Conservation (phyloP, 2,329 filamentous ascomycete species). For the Thielaviopsis populi region DNA sequence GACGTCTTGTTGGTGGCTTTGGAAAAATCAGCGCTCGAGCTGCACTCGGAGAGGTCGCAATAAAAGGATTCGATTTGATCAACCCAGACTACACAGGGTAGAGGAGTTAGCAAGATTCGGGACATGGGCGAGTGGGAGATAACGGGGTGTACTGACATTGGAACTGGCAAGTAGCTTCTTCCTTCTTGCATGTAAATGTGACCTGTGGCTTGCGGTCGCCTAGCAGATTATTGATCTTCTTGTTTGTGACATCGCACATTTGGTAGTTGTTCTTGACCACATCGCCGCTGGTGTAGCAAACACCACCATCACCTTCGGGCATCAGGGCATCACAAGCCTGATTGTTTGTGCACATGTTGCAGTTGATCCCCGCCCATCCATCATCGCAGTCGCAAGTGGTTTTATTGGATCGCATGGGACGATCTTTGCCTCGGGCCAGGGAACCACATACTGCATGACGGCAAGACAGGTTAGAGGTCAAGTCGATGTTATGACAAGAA, state of each 20-base stretch:
- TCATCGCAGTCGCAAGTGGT: constrained; percentile 72
- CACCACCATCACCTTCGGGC: constrained; percentile 63
- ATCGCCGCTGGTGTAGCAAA: constrained; percentile 84
- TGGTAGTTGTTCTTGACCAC: constrained; percentile 92
- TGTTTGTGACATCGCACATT: constrained; percentile 94
- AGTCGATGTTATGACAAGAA: background rate
- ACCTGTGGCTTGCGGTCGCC: constrained; percentile 79
- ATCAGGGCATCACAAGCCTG: constrained; percentile 78
- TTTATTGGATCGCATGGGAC: constrained; percentile 52
- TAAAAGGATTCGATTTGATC: constrained; percentile 91
- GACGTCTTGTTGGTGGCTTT: constrained; percentile 62
- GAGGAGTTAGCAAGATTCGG: background rate
- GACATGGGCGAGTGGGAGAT: background rate
- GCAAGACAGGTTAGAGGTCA: constrained; percentile 3
- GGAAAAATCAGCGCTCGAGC: constrained; percentile 53
- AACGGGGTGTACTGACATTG: constrained; percentile 49
- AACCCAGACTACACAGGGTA: constrained; percentile 61
- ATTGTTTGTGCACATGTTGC: constrained; percentile 81
- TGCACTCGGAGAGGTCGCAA: constrained; percentile 72
- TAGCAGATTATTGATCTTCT: constrained; percentile 77
- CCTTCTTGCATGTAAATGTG: constrained; percentile 77
- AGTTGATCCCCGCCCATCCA: constrained; percentile 94
- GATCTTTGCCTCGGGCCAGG: constrained; percentile 62
- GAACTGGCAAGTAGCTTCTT: constrained; percentile 70
- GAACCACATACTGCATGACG: constrained; percentile 58